phyloP scores from a whole-genome alignment of 1,284 basidiomycete genomes.

The Leccinum solheimii region DNA sequence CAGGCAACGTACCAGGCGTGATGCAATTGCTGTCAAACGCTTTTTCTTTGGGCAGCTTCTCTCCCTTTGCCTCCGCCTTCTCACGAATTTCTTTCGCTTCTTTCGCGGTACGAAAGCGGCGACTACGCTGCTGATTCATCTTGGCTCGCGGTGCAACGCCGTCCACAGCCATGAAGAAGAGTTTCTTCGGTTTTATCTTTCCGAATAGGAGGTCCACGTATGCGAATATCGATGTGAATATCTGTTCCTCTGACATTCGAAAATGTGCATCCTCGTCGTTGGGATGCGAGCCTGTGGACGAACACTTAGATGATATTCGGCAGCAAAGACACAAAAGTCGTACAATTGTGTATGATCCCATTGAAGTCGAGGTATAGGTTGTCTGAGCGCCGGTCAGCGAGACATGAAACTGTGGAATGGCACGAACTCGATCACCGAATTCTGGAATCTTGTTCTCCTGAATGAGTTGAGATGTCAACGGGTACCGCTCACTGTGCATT shows the following conservation, averaged over 20 bases:
- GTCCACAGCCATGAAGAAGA: conserved; percentile 98
- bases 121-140: conserved; percentile 98
- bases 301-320: not conserved
- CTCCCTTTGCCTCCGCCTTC: conserved; percentile 86
- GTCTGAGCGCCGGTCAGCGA: conserved; percentile 47
- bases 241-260: conserved; percentile 93
- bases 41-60: conserved; percentile 89
- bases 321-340: conserved; percentile 16
- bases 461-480: conserved; percentile 96
- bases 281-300: conserved; percentile 76
- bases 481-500: conserved; percentile 86
- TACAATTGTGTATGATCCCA: conserved; percentile 97
- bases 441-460: conserved; percentile 97
- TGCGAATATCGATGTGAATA: conserved; percentile 94
- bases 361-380: conserved; percentile 97
- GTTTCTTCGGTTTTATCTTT: conserved; percentile 96
- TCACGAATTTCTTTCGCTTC: conserved; percentile 88
- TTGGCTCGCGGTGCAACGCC: conserved; percentile 98
- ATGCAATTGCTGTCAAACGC: conserved; percentile 99
- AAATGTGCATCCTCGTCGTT: conserved; percentile 96
- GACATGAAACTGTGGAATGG: conserved; percentile 1
- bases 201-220: conserved; percentile 97
- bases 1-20: conserved; percentile 76
- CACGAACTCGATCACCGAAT: conserved; percentile 55
- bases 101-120: conserved; percentile 93